Evolutionary conservation across 495 filamentous ascomycete genomes (phyloP).

Genomic region (Trichoderma parareesei): DNA sequence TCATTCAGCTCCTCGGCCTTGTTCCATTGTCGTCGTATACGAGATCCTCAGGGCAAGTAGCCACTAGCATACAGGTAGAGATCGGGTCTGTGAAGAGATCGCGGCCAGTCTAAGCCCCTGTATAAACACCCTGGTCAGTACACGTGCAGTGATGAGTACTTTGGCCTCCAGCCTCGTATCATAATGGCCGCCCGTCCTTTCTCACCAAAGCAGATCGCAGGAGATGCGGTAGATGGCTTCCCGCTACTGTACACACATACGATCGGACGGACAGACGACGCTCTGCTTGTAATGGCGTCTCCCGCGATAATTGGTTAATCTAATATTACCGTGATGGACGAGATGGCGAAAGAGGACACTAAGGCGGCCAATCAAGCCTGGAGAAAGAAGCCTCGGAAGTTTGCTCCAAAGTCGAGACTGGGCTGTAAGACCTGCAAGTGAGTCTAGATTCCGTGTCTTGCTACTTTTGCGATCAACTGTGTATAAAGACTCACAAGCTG

Average conservation of each 20-base stretch:
- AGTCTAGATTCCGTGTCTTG: slow-evolving; percentile 15
- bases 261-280: not conserved
- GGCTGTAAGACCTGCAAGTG: slow-evolving; percentile 33
- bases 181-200: not conserved
- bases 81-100: no score
- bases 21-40: not conserved
- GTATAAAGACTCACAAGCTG: slow-evolving; percentile 8
- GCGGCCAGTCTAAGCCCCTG: no score
- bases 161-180: no score
- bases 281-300: not conserved
- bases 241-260: slow-evolving; percentile 1
- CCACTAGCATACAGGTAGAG: no score
- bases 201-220: slow-evolving; percentile 6
- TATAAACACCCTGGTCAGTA: no score
- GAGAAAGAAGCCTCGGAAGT: slow-evolving; percentile 28
- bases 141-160: no score
- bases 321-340: slow-evolving; percentile 4
- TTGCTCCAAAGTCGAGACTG: slow-evolving; percentile 28
- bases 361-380: slow-evolving; percentile 19
- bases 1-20: slow-evolving; percentile 9
- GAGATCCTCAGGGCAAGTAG: no score
- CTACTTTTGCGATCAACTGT: slow-evolving; percentile 12
- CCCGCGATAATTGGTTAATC: not conserved
- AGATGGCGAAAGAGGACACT: not conserved
- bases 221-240: not conserved